Base-by-base conservation (phyloP, 164 flowering plant genomes). In the Vitis amurensis region DNA sequence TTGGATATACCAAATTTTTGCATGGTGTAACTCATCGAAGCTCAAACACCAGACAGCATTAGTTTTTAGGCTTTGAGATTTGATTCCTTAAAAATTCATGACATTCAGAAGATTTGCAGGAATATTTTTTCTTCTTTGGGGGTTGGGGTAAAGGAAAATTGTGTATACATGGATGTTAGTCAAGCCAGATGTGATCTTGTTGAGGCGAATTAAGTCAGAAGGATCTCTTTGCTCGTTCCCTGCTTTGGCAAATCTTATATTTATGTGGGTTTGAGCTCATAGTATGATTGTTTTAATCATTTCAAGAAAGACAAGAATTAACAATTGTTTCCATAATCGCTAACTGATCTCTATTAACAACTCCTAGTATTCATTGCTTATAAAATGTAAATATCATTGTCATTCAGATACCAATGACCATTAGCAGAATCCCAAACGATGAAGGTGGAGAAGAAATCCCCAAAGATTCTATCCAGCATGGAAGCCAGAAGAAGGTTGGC, bases 1-100 rank as follows among this genome's bases (percentile, higher is more conserved):
- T 81, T 65, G 91, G 89, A 14, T 88, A 83, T 68, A 86, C 88
- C 50, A 86, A 83, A 74, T 83, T 86, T 75, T 84, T 88, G 79
- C 88, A 88, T 77, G 91, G 91, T 30, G 86, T 88, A 71, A 84
- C 91, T 1, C 73, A 78, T 29, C 89, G 91, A 11, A 82, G 80
- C 66, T 68, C 85, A 66, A 80, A 85, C 55, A 71, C 85, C 61
- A 87, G 90, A 80, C 86, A 81, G 29, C 86, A 66, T 49, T 82
- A 84, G 79, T 67, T 51, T 62, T 49, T 51, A 27, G 37, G 30
- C 10, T 76, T 70, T 63, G 48, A 63, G 65, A 68, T 64, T 65
- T 71, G 64, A 68, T 59, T 55, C 29, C 61, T 23, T 31, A 53
- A 68, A 52, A 53, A 62, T 61, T 66, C 14, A 4, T 64, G 68